These are phyloP conservation scores for Rhodotorula sp. DNA, from an alignment of 1,284 basidiomycete species.

Conservation along the genomic window DNA sequence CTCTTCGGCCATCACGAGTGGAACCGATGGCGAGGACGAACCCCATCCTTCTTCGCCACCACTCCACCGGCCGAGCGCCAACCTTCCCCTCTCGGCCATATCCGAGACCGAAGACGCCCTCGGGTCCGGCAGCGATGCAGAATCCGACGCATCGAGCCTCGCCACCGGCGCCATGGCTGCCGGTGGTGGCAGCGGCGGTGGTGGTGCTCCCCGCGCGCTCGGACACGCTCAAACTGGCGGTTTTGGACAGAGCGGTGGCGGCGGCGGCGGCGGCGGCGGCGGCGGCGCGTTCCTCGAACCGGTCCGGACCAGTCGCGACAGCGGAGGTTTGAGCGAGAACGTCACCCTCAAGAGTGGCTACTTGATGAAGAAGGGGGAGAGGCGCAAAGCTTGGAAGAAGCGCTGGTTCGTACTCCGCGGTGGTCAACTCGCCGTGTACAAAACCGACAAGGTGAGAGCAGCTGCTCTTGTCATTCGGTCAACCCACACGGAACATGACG, in stretches of 20 bases:
- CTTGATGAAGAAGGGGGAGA: slow-evolving; percentile 92
- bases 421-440: slow-evolving; percentile 93
- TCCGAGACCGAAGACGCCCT: slow-evolving; percentile 32
- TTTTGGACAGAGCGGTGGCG: background rate
- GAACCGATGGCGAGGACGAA: slow-evolving; percentile 16
- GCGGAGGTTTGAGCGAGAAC: slow-evolving; percentile 58
- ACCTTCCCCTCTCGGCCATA: slow-evolving; percentile 34
- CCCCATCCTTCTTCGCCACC: background rate
- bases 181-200: background rate
- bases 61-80: slow-evolving; percentile 8
- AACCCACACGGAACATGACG: background rate
- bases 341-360: slow-evolving; percentile 81
- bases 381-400: slow-evolving; percentile 98
- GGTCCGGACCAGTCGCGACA: slow-evolving; percentile 18
- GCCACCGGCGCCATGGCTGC: too few relatives aligned
- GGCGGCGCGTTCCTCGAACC: background rate
- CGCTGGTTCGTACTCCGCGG: slow-evolving; percentile 95
- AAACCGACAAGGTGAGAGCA: slow-evolving; percentile 63
- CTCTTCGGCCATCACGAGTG: background rate
- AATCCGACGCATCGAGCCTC: slow-evolving; percentile 34
- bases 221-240: background rate
- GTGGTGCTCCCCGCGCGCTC: background rate
- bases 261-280: background rate
- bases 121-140: slow-evolving; percentile 17
- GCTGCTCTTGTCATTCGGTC: background rate